A percentile compares a stretch with the other conserved stretches of the same genome.
These are phyloP conservation scores for Eremochloa ophiuroides DNA, from an alignment of 176 grass and related monocot species.

Conservation along the genomic window DNA sequence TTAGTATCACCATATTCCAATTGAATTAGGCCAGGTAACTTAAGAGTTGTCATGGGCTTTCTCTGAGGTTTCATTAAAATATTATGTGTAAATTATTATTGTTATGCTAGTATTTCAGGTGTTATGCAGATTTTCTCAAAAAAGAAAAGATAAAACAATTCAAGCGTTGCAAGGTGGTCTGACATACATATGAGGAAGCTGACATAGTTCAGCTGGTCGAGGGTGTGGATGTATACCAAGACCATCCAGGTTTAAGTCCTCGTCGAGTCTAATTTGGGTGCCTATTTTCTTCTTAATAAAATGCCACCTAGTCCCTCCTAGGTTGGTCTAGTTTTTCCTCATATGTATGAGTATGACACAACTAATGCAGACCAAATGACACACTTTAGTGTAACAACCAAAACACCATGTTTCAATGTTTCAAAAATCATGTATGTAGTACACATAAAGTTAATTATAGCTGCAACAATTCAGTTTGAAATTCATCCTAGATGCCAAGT, in stretches of 20 bases:
- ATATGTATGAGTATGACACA: not conserved
- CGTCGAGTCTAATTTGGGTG: not conserved
- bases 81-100: not conserved
- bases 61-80: not conserved
- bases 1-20: not conserved
- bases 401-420: too few relatives aligned
- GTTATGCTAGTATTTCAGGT: not conserved
- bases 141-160: not conserved
- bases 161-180: constrained; percentile 9
- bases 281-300: not conserved
- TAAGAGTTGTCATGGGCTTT: not conserved
- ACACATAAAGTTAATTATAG: too few relatives aligned
- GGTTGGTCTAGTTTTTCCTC: not conserved
- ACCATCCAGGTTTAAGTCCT: not conserved
- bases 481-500: not conserved
- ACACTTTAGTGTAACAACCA: too few relatives aligned
- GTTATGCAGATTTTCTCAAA: not conserved
- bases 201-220: not conserved
- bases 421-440: too few relatives aligned
- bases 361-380: not conserved
- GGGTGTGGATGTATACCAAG: not conserved
- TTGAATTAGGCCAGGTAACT: not conserved
- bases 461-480: too few relatives aligned
- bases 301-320: not conserved
- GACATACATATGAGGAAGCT: not conserved